Evolutionary conservation across 208 protist genomes (phyloP).

Genomic region (Eutreptiella sp.): DNA sequence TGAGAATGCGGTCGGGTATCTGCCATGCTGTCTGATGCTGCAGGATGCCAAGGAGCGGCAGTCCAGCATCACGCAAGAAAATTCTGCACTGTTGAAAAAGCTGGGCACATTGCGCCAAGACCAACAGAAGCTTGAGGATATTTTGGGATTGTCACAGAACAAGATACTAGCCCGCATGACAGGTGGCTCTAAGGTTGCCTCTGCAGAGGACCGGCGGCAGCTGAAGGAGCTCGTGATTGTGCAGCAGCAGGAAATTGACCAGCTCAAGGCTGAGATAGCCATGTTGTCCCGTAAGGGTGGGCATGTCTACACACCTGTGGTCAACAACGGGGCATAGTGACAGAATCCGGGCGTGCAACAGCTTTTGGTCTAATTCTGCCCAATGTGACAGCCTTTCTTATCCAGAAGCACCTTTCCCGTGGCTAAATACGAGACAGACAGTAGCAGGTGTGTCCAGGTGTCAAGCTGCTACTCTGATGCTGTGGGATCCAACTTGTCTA

Average conservation of each 20-base stretch:
- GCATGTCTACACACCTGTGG: slow-evolving; percentile 65
- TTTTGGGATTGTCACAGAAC: slow-evolving; percentile 57
- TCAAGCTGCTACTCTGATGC: too few species aligned
- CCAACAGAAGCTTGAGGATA: slow-evolving; percentile 60
- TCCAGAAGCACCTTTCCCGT: too few species aligned
- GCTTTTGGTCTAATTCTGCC: too few species aligned
- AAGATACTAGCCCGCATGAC: slow-evolving; percentile 59
- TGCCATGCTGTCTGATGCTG: background rate
- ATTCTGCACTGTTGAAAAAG: slow-evolving; percentile 74
- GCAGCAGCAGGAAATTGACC: slow-evolving; percentile 85
- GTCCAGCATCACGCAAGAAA: slow-evolving; percentile 49
- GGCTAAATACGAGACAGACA: too few species aligned
- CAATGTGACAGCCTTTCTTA: too few species aligned
- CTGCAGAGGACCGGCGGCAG: slow-evolving; percentile 58
- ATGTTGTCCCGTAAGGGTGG: slow-evolving; percentile 85
- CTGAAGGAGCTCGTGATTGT: slow-evolving; percentile 71
- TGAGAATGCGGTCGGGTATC: background rate
- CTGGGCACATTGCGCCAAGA: slow-evolving; percentile 65
- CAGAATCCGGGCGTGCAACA: too few species aligned
- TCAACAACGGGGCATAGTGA: too few species aligned
- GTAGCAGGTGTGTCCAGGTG: too few species aligned
- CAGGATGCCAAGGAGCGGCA: slow-evolving; percentile 54
- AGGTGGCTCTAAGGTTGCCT: slow-evolving; percentile 59
- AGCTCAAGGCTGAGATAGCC: slow-evolving; percentile 73
- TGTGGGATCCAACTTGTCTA: too few species aligned